Evolutionary conservation across 1,284 basidiomycete genomes (phyloP), one percentile per base, ranked within the genome.

Genomic region (Porogramme epimiltina): DNA sequence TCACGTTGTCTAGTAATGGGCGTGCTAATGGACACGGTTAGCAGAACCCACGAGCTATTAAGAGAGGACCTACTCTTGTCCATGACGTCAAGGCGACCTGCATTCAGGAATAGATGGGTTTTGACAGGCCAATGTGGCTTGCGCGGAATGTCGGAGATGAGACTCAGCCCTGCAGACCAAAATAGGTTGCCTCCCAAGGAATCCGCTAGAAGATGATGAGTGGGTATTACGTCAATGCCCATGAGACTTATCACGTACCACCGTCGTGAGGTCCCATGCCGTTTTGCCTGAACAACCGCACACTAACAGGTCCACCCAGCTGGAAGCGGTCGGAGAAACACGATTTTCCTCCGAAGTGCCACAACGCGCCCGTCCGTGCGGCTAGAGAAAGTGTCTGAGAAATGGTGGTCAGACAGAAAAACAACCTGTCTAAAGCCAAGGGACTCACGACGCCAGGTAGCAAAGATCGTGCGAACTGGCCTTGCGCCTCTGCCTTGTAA

Each of bases 121-220:
- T 95, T 95, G 25, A 98, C 68, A 0, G 95, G 95, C 95, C 95
- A 98, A 36, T 93, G 77, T 1, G 86, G 77, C 63, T 87, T 91
- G 34, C 64, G 69, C 0, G 94, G 94, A 42, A 98, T 75, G 55
- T 94, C 83, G 0, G 88, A 84, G 42, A 98, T 81, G 40, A 96
- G 58, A 54, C 91, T 94, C 3, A 88, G 66, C 0, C 97, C 97
- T 2, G 85, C 70, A 0, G 91, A 87, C 83, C 93, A 98, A 62
- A 86, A 90, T 20, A 95, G 62, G 62, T 96, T 92, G 3, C 95
- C 97, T 3, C 97, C 97, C 2, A 96, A 68, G 0, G 91, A 92
- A 67, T 98, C 86, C 16, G 70, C 85, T 87, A 43, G 10, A 23
- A 24, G 16, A 16, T 10, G 2, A 20, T 42, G 10, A 55, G 36